These are phyloP conservation scores for Teunomyces tritomae DNA, from an alignment of 805 yeast species.

Conservation along the genomic window DNA sequence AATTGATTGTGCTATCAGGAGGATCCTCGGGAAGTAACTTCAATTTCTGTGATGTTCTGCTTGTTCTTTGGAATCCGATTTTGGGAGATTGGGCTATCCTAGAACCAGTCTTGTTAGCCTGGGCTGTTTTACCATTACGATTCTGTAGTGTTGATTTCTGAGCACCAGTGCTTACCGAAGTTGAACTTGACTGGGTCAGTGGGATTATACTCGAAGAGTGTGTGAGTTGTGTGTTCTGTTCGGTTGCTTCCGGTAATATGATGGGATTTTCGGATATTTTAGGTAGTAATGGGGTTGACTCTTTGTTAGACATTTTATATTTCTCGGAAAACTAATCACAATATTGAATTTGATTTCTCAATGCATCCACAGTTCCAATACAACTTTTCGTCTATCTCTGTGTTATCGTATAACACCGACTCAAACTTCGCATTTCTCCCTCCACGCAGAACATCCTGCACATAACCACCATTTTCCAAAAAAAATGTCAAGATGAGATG, in stretches of 20 bases:
- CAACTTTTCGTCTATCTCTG: not conserved
- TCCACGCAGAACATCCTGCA: not conserved
- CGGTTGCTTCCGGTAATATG: constrained; percentile 6
- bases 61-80: constrained; percentile 70
- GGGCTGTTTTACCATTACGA: constrained; percentile 6
- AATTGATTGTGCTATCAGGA: constrained; percentile 11
- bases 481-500: constrained; percentile 11
- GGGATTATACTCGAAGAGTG: not conserved
- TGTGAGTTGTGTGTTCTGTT: not conserved
- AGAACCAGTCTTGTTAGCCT: constrained; percentile 24
- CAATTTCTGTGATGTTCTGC: constrained; percentile 70
- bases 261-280: constrained; percentile 11
- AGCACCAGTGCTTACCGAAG: not conserved
- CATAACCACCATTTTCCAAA: constrained; percentile 1
- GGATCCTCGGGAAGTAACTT: constrained; percentile 66
- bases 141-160: constrained; percentile 3
- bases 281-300: constrained; percentile 13
- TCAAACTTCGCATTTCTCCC: not conserved
- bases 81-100: constrained; percentile 40
- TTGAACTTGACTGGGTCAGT: not conserved
- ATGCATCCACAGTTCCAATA: not conserved
- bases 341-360: not conserved
- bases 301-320: not conserved
- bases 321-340: not conserved
- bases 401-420: not conserved